Percentiles rank a stretch among this genome's conserved stretches.
phyloP scores from a whole-genome alignment of 129 eudicot genomes.

The Cynara cardunculus region DNA sequence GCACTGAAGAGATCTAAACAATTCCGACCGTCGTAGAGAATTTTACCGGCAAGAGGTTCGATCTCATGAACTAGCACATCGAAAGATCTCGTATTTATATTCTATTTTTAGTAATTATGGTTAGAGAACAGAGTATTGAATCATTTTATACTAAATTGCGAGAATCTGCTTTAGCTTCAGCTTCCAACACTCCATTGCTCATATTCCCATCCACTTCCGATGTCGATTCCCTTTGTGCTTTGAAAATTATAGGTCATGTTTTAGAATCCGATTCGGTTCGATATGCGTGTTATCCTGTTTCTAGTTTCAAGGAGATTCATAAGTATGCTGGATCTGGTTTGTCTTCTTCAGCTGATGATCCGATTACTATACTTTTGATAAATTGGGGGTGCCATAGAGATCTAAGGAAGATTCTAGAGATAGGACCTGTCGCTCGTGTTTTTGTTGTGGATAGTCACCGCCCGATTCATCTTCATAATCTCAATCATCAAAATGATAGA shows the following conservation, averaged over 20 bases:
- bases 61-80: background rate
- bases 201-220: slow-evolving; percentile 93
- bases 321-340: slow-evolving; percentile 60
- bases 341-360: slow-evolving; percentile 40
- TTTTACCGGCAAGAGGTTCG: slow-evolving; percentile 48
- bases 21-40: slow-evolving; percentile 34
- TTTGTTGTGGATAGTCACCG: slow-evolving; percentile 92
- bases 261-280: slow-evolving; percentile 92
- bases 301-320: slow-evolving; percentile 80
- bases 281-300: slow-evolving; percentile 86
- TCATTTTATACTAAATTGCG: slow-evolving; percentile 62
- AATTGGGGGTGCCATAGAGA: slow-evolving; percentile 99
- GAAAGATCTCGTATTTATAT: background rate
- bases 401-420: slow-evolving; percentile 48
- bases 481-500: slow-evolving; percentile 57
- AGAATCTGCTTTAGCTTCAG: slow-evolving; percentile 64
- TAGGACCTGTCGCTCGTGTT: slow-evolving; percentile 58
- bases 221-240: slow-evolving; percentile 86
- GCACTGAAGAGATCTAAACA: slow-evolving; percentile 30
- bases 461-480: slow-evolving; percentile 88
- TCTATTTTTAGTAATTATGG: slow-evolving; percentile 42
- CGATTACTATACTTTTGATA: slow-evolving; percentile 66
- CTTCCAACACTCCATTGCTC: slow-evolving; percentile 51
- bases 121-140: slow-evolving; percentile 77
- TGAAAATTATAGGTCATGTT: slow-evolving; percentile 74